Evolutionary conservation across 495 filamentous ascomycete species (phyloP), one percentile per base, ranked within the genome.

Genomic region (Penicillium herquei): DNA sequence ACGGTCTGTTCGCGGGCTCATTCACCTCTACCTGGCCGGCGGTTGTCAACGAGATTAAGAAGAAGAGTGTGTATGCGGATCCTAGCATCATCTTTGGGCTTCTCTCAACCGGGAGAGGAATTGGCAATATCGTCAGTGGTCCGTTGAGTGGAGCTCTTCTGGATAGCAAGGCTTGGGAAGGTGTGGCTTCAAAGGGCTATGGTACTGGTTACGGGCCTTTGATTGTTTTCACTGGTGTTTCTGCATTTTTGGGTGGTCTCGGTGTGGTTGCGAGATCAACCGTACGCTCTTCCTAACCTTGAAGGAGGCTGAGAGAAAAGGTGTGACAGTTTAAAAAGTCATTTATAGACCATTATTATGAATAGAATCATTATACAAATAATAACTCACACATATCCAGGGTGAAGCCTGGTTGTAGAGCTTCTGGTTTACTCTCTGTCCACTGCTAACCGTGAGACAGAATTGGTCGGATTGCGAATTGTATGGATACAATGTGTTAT

Each of bases 1-100:
- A 86, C 55, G 87, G 87, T 6, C 62, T 87, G 1, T 87, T 86
- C 56, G 86, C 83, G 0, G 85, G 85, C 0, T 76, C 76, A 0
- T 85, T 78, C 51, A 73, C 74, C 1, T 75, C 74, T 0, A 81
- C 79, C 5, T 87, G 84, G 80, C 74, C 80, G 0, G 87, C 81
- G 1, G 71, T 84, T 37, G 79, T 82, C 46, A 73, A 70, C 21
- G 74, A 80, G 32, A 63, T 87, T 7, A 68, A 70, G 39, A 57
- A 63, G 51, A 66, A 66, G 44, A 65, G 68, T 34, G 45, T 58
- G 11, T 66, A 63, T 26, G 65, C 74, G 1, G 79, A 83, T 35
- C 64, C 76, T 0, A 74, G 74, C 7, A 78, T 86, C 67, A 67
- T 87, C 10, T 79, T 84, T 64, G 83, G 79, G 0, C 76, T 79